Evolutionary conservation across 192 early-diverging fungal species (phyloP), one percentile per base, ranked within the genome.

Genomic region (Coemansia sp.): DNA sequence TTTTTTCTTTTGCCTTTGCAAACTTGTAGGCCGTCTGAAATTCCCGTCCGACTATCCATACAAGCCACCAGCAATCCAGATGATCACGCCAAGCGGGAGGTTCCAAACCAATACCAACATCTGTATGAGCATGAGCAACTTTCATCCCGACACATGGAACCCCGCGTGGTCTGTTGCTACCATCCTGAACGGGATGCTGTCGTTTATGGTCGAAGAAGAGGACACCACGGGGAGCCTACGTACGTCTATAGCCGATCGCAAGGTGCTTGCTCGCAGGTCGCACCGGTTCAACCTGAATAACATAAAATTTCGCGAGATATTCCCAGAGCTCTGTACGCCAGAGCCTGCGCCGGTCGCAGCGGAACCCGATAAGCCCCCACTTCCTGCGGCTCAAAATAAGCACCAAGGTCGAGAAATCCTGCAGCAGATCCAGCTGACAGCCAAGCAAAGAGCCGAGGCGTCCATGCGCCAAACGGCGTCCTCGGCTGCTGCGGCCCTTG

Each of bases 31-130:
- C 17, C 79, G 77, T 38, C 81, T 99, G n/a, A 82, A 84, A 19
- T 99, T 98, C 61, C 97, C 97, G 5, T 44, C 89, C 30, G 95
- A 97, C 67, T 99, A 99, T 65, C 97, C 97, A 28, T 99, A 89
- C 83, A 96, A 93, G 69, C 92, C 92, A 48, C 91, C 91, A 17
- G 81, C 88, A 5, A 91, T 93, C 50, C 84, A 89, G 58, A 92
- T 94, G 89, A 83, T 85, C 40, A 94, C 92, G 48, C 90, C 82
- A 27, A 88, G 67, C 67, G 94, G 94, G 50, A 89, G 97, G 31
- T 99, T 99, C 70, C 90, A 94, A 62, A 88, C 87, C 13, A 91
- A 98, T 70, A 91, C 91, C 55, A 82, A 91, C 58, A 87, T 99
- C 20, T 99, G 97, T 71, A 80, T 96, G 61, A 94, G 92, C 64